phyloP scores from a whole-genome alignment of 2,329 filamentous ascomycete species.

The Claviceps sp. region DNA sequence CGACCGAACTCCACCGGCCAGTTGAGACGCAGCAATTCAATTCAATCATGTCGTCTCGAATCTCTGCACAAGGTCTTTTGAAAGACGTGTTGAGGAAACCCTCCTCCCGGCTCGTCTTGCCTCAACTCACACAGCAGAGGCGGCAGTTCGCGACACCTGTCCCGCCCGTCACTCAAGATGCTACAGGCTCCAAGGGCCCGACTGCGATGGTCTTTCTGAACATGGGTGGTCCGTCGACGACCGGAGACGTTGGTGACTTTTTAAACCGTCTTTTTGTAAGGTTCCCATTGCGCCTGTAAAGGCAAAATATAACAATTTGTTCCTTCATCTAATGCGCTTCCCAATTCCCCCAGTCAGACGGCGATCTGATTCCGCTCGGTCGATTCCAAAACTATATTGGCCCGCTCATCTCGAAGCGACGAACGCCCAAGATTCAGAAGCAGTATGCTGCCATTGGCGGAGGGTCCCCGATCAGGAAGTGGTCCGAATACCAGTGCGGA shows the following conservation, averaged over 20 bases:
- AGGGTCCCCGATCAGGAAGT: constrained; percentile 94
- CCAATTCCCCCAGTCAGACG: constrained; percentile 54
- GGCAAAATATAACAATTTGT: not conserved
- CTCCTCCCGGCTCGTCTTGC: constrained; percentile 15
- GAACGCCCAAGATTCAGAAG: constrained; percentile 92
- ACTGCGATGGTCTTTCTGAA: constrained; percentile 99
- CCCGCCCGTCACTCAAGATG: constrained; percentile 70
- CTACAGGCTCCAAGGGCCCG: constrained; percentile 57
- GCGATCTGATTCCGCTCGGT: constrained; percentile 88
- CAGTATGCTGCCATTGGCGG: constrained; percentile 93
- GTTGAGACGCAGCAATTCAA: not conserved
- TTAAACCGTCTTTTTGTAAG: constrained; percentile 82
- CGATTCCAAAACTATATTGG: constrained; percentile 83
- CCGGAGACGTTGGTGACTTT: constrained; percentile 78
- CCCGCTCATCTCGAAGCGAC: constrained; percentile 68
- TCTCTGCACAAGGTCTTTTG: constrained; percentile 18
- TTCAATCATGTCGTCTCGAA: constrained; percentile 18
- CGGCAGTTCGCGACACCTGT: constrained; percentile 29
- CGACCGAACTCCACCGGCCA: not conserved
- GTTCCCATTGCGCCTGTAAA: constrained; percentile 5
- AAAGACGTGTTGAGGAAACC: constrained; percentile 13
- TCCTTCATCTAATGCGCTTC: constrained; percentile 3
- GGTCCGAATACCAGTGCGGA: constrained; percentile 85
- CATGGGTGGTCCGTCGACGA: constrained; percentile 90
- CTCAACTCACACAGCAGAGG: constrained; percentile 18